Evolutionary conservation across 2,329 filamentous ascomycete genomes (phyloP).

Genomic region (Pyricularia sp.): DNA sequence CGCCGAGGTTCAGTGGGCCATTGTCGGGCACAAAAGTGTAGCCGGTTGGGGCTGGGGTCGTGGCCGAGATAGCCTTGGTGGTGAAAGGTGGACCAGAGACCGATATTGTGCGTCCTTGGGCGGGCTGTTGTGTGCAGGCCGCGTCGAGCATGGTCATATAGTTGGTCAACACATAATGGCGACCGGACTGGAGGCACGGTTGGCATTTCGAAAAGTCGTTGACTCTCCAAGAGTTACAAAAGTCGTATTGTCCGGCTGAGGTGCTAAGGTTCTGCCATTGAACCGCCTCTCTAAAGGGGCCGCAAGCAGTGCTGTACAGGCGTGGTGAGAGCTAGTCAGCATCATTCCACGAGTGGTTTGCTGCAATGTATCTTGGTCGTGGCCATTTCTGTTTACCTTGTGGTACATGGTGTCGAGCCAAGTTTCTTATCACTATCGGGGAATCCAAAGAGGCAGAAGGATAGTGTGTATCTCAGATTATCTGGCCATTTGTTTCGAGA

Average conservation of each 20-base stretch:
- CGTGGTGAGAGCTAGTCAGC: not conserved
- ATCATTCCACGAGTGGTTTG: not conserved
- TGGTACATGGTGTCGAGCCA: conserved; percentile 36
- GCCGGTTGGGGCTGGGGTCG: conserved; percentile 32
- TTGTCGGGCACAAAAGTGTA: conserved; percentile 30
- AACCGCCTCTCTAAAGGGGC: conserved; percentile 34
- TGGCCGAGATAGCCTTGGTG: conserved; percentile 34
- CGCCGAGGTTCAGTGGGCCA: conserved; percentile 41
- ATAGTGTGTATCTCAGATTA: conserved; percentile 46
- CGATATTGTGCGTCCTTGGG: conserved; percentile 35
- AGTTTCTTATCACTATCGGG: conserved; percentile 30
- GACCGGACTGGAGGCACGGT: conserved; percentile 31
- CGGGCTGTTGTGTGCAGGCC: conserved; percentile 44
- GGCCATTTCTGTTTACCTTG: conserved; percentile 28
- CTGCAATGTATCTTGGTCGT: not conserved
- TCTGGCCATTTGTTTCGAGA: conserved; percentile 25
- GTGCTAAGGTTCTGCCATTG: conserved; percentile 39
- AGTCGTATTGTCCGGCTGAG: conserved; percentile 37
- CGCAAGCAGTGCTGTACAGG: conserved; percentile 40
- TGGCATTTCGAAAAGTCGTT: conserved; percentile 32
- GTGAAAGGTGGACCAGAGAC: conserved; percentile 45
- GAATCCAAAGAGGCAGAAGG: conserved; percentile 44
- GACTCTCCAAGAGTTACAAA: conserved; percentile 40
- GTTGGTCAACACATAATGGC: conserved; percentile 38
- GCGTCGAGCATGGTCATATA: conserved; percentile 44